phyloP scores from a whole-genome alignment of 192 early-diverging fungal genomes.

The Gamsiella multidivaricata region DNA sequence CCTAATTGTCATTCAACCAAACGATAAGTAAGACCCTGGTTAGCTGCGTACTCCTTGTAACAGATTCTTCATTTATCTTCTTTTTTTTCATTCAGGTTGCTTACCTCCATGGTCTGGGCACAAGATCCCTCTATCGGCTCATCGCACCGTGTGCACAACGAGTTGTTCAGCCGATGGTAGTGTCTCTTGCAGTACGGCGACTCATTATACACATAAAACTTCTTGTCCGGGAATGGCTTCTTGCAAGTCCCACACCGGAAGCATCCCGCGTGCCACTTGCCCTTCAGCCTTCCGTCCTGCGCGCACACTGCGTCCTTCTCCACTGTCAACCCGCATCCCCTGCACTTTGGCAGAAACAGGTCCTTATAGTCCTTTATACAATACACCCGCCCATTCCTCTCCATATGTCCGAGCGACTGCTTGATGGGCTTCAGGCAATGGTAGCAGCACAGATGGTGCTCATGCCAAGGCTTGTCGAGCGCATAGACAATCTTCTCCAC shows the following conservation, averaged over 20 bases:
- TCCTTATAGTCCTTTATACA: constrained; percentile 72
- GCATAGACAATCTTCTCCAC: constrained; percentile 63
- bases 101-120: constrained; percentile 82
- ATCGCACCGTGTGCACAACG: constrained; percentile 80
- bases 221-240: constrained; percentile 76
- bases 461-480: constrained; percentile 72
- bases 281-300: constrained; percentile 70
- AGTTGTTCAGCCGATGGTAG: constrained; percentile 88
- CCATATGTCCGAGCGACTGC: constrained; percentile 52
- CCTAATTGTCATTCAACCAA: constrained; percentile 35
- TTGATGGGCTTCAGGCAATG: constrained; percentile 73
- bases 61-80: neutral
- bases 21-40: too few relatives aligned
- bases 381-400: constrained; percentile 72
- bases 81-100: neutral
- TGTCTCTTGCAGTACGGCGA: constrained; percentile 85
- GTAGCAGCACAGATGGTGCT: constrained; percentile 71
- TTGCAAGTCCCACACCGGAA: constrained; percentile 79
- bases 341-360: constrained; percentile 74
- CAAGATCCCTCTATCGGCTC: constrained; percentile 92
- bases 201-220: constrained; percentile 88
- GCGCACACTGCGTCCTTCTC: constrained; percentile 77
- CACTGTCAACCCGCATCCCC: constrained; percentile 69
- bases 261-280: constrained; percentile 78
- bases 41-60: neutral